Percentiles rank a stretch among this genome's conserved stretches.
Conservation (phyloP, 495 filamentous ascomycete species). For the Aspergillus steynii region DNA sequence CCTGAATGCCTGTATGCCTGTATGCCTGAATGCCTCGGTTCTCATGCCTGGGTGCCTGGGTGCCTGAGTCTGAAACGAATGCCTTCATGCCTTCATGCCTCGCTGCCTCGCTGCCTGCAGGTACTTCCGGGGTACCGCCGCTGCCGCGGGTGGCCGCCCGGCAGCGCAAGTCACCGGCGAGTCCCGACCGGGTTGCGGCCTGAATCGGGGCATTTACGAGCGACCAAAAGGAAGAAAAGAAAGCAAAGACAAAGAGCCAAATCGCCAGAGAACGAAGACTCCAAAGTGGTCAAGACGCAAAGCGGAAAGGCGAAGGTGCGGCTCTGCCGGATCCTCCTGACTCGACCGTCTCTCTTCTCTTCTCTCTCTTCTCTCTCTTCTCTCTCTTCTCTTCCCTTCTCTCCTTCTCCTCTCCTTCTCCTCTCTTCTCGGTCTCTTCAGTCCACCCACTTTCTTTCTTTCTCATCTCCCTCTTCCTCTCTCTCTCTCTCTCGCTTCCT, state of each 20-base stretch:
- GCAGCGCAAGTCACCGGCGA: not conserved
- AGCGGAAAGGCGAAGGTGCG: not conserved
- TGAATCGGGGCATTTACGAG: not conserved
- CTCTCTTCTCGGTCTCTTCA: not conserved
- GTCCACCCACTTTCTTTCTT: not conserved
- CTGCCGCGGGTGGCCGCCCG: too few relatives aligned
- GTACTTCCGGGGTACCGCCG: not conserved
- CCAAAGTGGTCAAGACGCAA: too few relatives aligned
- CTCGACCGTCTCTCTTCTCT: not conserved
- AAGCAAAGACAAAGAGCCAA: not conserved
- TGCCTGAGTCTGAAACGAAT: too few relatives aligned
- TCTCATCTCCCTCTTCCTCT: not conserved
- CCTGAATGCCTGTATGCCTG: too few relatives aligned
- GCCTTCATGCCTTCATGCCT: too few relatives aligned
- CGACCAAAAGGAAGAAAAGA: not conserved
- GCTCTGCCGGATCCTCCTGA: too few relatives aligned
- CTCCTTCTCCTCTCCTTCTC: not conserved
- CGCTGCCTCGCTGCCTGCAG: not conserved
- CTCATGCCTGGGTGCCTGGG: too few relatives aligned
- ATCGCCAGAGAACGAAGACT: not conserved
- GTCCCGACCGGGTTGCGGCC: not conserved
- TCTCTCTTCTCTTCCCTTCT: not conserved
- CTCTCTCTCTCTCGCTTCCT: not conserved
- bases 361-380: constrained; percentile 1
- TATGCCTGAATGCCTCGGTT: too few relatives aligned